Evolutionary conservation across 2,329 filamentous ascomycete genomes (phyloP), one percentile per base, ranked within the genome.

Genomic region (Echinosphaeria canescens): DNA sequence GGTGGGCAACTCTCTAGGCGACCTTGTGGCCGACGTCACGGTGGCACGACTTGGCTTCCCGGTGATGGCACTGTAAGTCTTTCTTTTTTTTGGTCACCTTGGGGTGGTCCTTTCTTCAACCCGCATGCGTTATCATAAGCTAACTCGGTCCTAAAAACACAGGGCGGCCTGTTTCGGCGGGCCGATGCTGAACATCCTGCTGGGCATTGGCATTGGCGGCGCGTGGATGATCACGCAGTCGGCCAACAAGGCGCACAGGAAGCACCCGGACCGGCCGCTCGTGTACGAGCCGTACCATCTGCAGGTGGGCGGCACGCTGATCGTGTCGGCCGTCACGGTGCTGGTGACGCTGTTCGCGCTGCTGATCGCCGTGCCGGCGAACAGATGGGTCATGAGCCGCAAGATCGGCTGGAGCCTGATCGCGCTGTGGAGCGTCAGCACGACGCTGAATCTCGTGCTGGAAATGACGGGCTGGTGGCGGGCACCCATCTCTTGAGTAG

Each of bases 81-180:
- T 19, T 16, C 20, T 9, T 18, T 10, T 11, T n/a, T n/a, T n/a
- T n/a, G n/a, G n/a, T n/a, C n/a, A n/a, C n/a, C n/a, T n/a, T 10
- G 5, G 12, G 10, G 10, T 10, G 15, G 4, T 22, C 12, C 10
- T 26, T 22, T 18, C 17, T 17, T 15, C 10, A 14, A 8, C n/a
- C 13, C 28, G n/a, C 14, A 13, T 8, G 2, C 9, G 6, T 4
- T 5, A 12, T n/a, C n/a, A n/a, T 31, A 25, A 23, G 8, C 11
- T 4, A 4, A 9, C 4, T 22, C n/a, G n/a, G n/a, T n/a, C n/a
- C n/a, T n/a, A n/a, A n/a, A n/a, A n/a, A n/a, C n/a, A n/a, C 33
- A 68, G 62, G 22, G 84, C 79, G 18, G 88, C 88, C 4, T 98
- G 88, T 44, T 93, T 98, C 44, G 88, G 88, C n/a, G 90, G 88